Evolutionary conservation across 352 stramenopile genomes (phyloP).

Genomic region (Globisporangium canariense): DNA sequence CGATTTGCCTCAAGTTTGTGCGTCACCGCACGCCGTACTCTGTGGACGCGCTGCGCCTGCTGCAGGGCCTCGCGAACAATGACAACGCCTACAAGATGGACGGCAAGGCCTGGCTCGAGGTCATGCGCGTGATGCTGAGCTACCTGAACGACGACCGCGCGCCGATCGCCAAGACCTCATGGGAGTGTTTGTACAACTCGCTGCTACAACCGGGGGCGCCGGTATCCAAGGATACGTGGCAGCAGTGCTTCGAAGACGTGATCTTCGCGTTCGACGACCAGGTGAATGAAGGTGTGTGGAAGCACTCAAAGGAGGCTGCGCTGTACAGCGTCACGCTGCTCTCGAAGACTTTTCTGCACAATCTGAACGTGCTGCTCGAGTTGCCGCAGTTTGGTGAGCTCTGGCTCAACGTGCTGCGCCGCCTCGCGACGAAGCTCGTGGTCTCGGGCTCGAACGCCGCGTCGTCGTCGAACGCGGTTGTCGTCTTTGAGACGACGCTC

Average conservation of each 20-base stretch:
- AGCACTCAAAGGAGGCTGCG: constrained; percentile 55
- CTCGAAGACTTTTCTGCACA: constrained; percentile 87
- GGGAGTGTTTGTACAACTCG: constrained; percentile 83
- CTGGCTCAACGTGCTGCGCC: constrained; percentile 74
- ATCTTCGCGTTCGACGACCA: constrained; percentile 88
- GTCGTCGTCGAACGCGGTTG: constrained; percentile 36
- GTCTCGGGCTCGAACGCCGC: constrained; percentile 21
- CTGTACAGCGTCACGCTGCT: constrained; percentile 83
- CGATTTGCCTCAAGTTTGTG: constrained; percentile 73
- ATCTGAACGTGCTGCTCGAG: constrained; percentile 69
- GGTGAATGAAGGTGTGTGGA: constrained; percentile 52
- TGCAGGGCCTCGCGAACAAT: constrained; percentile 72
- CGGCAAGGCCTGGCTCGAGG: constrained; percentile 68
- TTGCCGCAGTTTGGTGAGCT: constrained; percentile 61
- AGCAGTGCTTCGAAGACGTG: constrained; percentile 82
- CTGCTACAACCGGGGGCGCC: constrained; percentile 66
- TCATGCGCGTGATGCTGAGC: constrained; percentile 85
- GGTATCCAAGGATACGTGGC: constrained; percentile 73
- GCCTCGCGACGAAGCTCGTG: constrained; percentile 70
- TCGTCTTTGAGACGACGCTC: constrained; percentile 83
- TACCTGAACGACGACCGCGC: constrained; percentile 80
- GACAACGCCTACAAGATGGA: constrained; percentile 76
- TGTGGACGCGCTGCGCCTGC: constrained; percentile 66
- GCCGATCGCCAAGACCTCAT: constrained; percentile 76
- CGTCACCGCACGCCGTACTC: constrained; percentile 75